These are phyloP conservation scores for Phoma sp. DNA, from an alignment of 2,329 filamentous ascomycete genomes.

Conservation along the genomic window DNA sequence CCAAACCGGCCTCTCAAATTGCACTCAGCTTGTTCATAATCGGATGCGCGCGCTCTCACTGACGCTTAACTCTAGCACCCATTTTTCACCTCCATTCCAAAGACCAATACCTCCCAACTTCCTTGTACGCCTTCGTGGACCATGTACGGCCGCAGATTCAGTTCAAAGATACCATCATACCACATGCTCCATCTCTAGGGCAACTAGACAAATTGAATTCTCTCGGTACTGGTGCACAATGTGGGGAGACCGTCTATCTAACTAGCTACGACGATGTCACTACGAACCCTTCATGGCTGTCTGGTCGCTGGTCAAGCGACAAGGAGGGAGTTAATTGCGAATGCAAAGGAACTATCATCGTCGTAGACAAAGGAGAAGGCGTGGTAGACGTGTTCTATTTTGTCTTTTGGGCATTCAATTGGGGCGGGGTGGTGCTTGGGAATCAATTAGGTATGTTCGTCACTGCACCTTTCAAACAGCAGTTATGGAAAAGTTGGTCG, in stretches of 20 bases:
- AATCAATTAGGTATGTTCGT: conserved; percentile 36
- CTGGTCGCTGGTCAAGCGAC: conserved; percentile 47
- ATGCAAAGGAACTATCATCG: conserved; percentile 60
- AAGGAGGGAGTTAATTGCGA: conserved; percentile 30
- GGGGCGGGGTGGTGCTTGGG: conserved; percentile 58
- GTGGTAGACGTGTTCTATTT: conserved; percentile 66
- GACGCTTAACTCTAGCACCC: conserved; percentile 39
- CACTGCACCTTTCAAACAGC: too few relatives aligned
- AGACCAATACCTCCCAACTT: conserved; percentile 51
- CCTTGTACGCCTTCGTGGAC: conserved; percentile 45
- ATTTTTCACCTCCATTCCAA: conserved; percentile 49
- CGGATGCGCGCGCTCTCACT: neutral
- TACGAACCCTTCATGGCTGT: conserved; percentile 47
- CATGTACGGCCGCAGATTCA: conserved; percentile 48
- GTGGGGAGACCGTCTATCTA: conserved; percentile 44
- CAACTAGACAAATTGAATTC: conserved; percentile 46
- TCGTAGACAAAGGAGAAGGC: conserved; percentile 61
- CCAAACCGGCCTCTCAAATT: too few relatives aligned
- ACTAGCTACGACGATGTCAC: conserved; percentile 49
- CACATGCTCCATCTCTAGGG: conserved; percentile 42
- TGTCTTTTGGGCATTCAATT: conserved; percentile 65
- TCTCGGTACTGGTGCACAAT: conserved; percentile 25
- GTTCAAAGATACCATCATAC: conserved; percentile 22
- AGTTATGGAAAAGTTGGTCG: too few relatives aligned
- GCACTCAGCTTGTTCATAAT: neutral